These are phyloP conservation scores for Pelargonium fulgidum DNA, from an alignment of 441 rosid genomes.

Conservation along the genomic window DNA sequence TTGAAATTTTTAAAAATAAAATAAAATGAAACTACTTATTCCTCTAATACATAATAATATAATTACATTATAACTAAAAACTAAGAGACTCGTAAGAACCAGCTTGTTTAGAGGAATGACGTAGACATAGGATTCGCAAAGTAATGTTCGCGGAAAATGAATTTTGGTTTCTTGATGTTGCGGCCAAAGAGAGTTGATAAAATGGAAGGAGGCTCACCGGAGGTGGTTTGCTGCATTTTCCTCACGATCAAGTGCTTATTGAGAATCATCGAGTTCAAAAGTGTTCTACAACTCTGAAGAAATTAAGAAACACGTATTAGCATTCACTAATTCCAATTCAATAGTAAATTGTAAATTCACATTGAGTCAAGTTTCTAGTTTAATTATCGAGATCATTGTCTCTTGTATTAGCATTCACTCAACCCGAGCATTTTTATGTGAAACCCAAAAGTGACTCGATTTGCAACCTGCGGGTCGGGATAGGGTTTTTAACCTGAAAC, in stretches of 20 bases:
- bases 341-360: background rate
- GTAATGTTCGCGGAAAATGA: slow-evolving; percentile 52
- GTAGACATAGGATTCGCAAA: slow-evolving; percentile 61
- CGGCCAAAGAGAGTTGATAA: slow-evolving; percentile 38
- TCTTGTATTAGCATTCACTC: too few species aligned
- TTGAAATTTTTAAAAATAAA: too few species aligned
- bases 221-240: slow-evolving; percentile 53
- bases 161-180: slow-evolving; percentile 38
- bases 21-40: too few species aligned
- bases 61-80: too few species aligned
- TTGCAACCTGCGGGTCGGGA: too few species aligned
- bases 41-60: too few species aligned
- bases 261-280: slow-evolving; percentile 68
- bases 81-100: too few species aligned
- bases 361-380: background rate
- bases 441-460: too few species aligned
- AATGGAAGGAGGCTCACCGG: slow-evolving; percentile 49
- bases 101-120: slow-evolving; percentile 23
- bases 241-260: slow-evolving; percentile 56
- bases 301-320: slow-evolving; percentile 7
- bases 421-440: too few species aligned
- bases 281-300: slow-evolving; percentile 64
- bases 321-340: too few species aligned
- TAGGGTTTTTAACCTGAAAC: too few species aligned
- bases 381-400: too few species aligned